Evolutionary conservation across 106 monocot genomes (phyloP).

Genomic region (Apostasia ramifera): DNA sequence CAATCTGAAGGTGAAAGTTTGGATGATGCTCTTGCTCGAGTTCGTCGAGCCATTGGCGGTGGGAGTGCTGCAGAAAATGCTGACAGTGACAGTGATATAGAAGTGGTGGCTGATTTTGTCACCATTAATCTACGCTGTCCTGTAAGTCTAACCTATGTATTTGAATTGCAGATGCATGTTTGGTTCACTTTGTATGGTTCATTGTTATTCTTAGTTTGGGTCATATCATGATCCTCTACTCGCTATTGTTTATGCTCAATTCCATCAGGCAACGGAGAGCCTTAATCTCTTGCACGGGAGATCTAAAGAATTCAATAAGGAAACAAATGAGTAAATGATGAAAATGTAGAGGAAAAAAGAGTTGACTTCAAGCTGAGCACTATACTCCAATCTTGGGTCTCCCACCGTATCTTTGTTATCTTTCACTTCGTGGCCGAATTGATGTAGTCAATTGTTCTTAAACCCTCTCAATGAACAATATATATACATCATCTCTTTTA

Average conservation of each 20-base stretch:
- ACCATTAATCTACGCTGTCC: slow-evolving; percentile 81
- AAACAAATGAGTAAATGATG: not conserved
- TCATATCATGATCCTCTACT: no score
- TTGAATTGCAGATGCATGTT: no score
- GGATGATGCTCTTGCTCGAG: slow-evolving; percentile 73
- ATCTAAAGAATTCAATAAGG: not conserved
- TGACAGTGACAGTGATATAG: slow-evolving; percentile 83
- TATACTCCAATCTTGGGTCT: no score
- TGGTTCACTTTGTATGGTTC: no score
- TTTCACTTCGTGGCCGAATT: no score
- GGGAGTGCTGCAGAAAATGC: slow-evolving; percentile 53
- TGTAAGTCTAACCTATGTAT: slow-evolving; percentile 32
- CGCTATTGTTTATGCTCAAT: not conserved
- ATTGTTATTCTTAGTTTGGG: no score
- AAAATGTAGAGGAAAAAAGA: no score
- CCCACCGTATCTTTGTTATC: no score
- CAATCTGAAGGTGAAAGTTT: slow-evolving; percentile 71
- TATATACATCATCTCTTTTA: no score
- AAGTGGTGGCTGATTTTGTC: slow-evolving; percentile 79
- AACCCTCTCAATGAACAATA: no score
- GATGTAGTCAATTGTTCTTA: no score
- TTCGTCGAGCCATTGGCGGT: slow-evolving; percentile 71
- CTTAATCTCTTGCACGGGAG: not conserved
- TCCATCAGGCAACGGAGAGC: not conserved
- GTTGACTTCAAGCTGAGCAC: no score